Evolutionary conservation across 805 yeast genomes (phyloP).

Genomic region (Cyberlindnera bimundalis): DNA sequence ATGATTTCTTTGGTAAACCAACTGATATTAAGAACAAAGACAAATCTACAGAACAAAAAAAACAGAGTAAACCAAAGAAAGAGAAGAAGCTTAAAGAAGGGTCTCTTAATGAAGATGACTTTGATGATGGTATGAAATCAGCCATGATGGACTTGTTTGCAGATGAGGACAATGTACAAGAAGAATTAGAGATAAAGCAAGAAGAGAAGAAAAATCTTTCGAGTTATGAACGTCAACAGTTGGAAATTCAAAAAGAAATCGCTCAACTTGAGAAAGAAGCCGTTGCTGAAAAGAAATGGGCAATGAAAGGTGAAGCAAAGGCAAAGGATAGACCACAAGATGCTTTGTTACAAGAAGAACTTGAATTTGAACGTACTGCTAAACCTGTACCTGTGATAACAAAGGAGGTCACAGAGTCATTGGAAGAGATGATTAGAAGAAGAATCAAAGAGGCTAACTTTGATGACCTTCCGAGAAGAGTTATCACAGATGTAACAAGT

Average conservation of each 20-base stretch:
- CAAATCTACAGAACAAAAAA: conserved; percentile 29
- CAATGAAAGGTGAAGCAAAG: conserved; percentile 87
- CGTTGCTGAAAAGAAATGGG: conserved; percentile 89
- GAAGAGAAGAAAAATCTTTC: conserved; percentile 48
- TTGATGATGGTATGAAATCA: conserved; percentile 54
- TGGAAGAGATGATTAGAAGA: conserved; percentile 85
- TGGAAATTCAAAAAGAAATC: conserved; percentile 72
- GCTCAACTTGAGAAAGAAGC: conserved; percentile 78
- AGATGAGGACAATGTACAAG: conserved; percentile 45
- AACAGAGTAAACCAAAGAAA: conserved; percentile 10
- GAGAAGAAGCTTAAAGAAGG: conserved; percentile 27
- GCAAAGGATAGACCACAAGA: conserved; percentile 81
- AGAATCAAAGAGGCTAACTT: conserved; percentile 73
- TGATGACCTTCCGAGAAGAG: conserved; percentile 78
- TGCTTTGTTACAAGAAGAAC: conserved; percentile 73
- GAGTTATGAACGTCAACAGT: conserved; percentile 80
- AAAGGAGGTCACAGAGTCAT: conserved; percentile 75
- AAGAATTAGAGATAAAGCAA: conserved; percentile 36
- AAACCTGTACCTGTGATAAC: conserved; percentile 97
- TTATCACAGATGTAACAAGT: conserved; percentile 61
- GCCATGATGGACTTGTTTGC: conserved; percentile 39
- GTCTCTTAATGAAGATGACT: conserved; percentile 55
- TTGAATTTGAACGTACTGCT: conserved; percentile 89
- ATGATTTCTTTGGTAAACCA: conserved; percentile 60
- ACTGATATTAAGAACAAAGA: conserved; percentile 5